Percentiles rank a stretch among this genome's conserved stretches.
These are phyloP conservation scores for Hexamita inflata DNA, from an alignment of 208 protist genomes.

Conservation along the genomic window DNA sequence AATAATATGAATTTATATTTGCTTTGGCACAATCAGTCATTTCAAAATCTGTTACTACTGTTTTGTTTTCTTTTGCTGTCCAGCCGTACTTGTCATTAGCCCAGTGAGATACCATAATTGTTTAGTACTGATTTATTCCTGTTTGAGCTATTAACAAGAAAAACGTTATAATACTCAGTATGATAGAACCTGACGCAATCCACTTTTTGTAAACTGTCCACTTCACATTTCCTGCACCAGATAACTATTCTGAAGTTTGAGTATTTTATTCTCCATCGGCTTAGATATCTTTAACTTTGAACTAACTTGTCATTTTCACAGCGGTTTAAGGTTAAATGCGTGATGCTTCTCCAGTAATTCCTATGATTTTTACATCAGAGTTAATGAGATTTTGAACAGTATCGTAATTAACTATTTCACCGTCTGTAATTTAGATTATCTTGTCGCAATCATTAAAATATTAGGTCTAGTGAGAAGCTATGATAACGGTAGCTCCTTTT, in stretches of 20 bases:
- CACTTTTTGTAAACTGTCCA: neutral
- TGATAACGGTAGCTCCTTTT: constrained; percentile 41
- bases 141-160: neutral
- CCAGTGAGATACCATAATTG: neutral
- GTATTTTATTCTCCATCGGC: neutral
- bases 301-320: neutral
- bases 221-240: neutral
- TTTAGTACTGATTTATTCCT: neutral
- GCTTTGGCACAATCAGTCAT: neutral
- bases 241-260: neutral
- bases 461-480: constrained; percentile 46
- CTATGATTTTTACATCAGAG: neutral
- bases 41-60: neutral
- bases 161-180: neutral
- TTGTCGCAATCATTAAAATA: neutral
- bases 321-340: neutral
- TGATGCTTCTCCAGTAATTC: neutral
- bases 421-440: neutral
- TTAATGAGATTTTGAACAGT: neutral
- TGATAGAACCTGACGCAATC: neutral
- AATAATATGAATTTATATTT: neutral
- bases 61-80: neutral
- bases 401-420: neutral
- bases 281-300: neutral
- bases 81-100: neutral